Base-by-base conservation (phyloP, 2,329 filamentous ascomycete genomes). In the Ampelomyces quisqualis region DNA sequence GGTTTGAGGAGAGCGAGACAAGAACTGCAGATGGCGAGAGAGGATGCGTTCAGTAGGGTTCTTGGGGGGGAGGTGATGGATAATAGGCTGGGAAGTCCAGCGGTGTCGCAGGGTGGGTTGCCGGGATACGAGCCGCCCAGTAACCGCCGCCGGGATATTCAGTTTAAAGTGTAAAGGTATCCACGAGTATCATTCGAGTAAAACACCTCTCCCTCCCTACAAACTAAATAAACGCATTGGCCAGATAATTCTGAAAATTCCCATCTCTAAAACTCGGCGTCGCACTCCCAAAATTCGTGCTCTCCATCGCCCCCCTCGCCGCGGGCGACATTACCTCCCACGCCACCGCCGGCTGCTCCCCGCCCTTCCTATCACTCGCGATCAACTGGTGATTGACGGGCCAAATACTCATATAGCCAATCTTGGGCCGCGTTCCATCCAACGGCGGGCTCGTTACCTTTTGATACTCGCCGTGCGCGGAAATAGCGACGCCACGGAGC, bases 401-500 rank as follows among this genome's bases (percentile, higher is more conserved):
- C 68, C 68, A 79, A 10, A 64, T 53, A 34, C 70, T 76, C 23
- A 70, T 66, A 35, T 80, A 80, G 5, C 70, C 65, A 39, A 79
- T 76, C 53, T 74, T 55, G 0, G 76, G 64, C 4, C 66, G 53
- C 1, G 71, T 71, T 0, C 71, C 74, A 13, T 63, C 62, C 11
- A 78, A 63, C 2, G 47, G 26, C 1, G 60, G 53, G 1, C 30
- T 33, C 3, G 46, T 33, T 2, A 27, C 64, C 34, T 73, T 74
- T 13, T 73, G 55, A 65, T 71, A 77, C 4, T 57, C 57, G 3
- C 76, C 77, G 40, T 80, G 77, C 0, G 74, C 76, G 2, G 73
- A 76, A 2, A 76, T 75, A 15, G 76, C 77, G 6, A 79, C 73
- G 15, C 75, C 76, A 1, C 73, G 54, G 20, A 79, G 58, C 1